These are phyloP conservation scores for Ampelomyces quisqualis DNA, from an alignment of 2,329 filamentous ascomycete genomes.

Conservation along the genomic window DNA sequence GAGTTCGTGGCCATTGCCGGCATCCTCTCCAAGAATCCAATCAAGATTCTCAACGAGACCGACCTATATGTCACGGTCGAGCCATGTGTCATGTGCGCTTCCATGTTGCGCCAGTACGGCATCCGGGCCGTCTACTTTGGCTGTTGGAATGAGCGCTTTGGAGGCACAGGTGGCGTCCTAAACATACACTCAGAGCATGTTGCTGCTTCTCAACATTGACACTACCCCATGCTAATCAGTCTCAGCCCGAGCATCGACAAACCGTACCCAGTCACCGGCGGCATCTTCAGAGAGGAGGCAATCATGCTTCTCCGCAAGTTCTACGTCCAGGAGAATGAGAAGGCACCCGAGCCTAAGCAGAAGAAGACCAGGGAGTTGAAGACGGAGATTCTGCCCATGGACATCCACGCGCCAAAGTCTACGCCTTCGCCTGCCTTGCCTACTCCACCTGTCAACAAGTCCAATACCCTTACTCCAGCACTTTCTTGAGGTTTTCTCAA, in stretches of 20 bases:
- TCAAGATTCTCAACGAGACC: slow-evolving; percentile 68
- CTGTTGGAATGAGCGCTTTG: slow-evolving; percentile 94
- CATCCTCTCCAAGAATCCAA: slow-evolving; percentile 64
- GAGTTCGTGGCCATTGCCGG: slow-evolving; percentile 84
- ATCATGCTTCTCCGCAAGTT: slow-evolving; percentile 90
- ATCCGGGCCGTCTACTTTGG: slow-evolving; percentile 93
- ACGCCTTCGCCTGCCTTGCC: slow-evolving; percentile 23
- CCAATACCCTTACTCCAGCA: not conserved
- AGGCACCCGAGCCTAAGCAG: slow-evolving; percentile 66
- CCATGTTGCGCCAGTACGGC: slow-evolving; percentile 80
- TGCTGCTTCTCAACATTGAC: not conserved
- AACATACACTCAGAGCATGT: slow-evolving; percentile 72
- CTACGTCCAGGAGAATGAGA: slow-evolving; percentile 96
- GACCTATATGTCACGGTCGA: slow-evolving; percentile 96
- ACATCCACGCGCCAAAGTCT: slow-evolving; percentile 42
- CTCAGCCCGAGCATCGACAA: slow-evolving; percentile 67
- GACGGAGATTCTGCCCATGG: slow-evolving; percentile 56
- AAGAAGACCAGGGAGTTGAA: slow-evolving; percentile 66
- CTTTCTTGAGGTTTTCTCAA: too few relatives aligned
- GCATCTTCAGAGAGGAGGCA: slow-evolving; percentile 86
- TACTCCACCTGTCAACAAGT: slow-evolving; percentile 1
- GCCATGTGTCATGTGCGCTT: slow-evolving; percentile 98
- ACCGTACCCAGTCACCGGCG: slow-evolving; percentile 80
- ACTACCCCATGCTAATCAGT: slow-evolving; percentile 20
- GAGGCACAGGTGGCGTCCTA: slow-evolving; percentile 91